phyloP scores from a whole-genome alignment of 257 asterid species.

The Cinchona pubescens region DNA sequence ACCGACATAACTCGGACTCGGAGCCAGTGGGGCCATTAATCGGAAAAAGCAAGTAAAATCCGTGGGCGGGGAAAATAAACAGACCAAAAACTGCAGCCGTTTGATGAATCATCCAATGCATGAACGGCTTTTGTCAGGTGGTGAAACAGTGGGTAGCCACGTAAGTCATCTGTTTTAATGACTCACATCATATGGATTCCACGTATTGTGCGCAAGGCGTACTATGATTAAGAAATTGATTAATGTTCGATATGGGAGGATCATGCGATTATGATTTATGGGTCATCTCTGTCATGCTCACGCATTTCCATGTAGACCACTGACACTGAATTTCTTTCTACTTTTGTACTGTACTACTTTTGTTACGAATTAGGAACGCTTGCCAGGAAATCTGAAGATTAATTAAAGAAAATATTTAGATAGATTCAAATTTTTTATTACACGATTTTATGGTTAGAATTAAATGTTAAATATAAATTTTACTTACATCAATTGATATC shows the following conservation, averaged over 20 bases:
- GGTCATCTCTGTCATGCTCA: slow-evolving; percentile 1
- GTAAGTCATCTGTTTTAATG: slow-evolving; percentile 29
- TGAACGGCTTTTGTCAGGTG: slow-evolving; percentile 19
- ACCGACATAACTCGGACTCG: not conserved
- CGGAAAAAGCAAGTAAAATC: slow-evolving; percentile 9
- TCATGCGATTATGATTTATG: not conserved
- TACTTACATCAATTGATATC: no score
- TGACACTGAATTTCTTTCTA: not conserved
- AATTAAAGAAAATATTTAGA: no score
- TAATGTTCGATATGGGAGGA: not conserved
- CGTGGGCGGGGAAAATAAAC: slow-evolving; percentile 26
- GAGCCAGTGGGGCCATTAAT: no score
- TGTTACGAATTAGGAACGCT: slow-evolving; percentile 5
- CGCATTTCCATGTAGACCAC: not conserved
- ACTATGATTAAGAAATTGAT: not conserved
- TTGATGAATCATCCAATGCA: no score
- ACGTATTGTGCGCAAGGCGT: slow-evolving; percentile 37
- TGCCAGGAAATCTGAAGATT: not conserved
- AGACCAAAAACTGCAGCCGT: slow-evolving; percentile 35
- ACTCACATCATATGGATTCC: slow-evolving; percentile 37
- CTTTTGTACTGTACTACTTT: not conserved
- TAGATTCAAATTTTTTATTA: no score
- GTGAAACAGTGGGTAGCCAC: slow-evolving; percentile 35
- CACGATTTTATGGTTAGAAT: no score
- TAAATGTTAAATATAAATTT: no score